Base-by-base conservation (phyloP, 1,139 yeast species). In the Scheffersomyces segobiensis region DNA sequence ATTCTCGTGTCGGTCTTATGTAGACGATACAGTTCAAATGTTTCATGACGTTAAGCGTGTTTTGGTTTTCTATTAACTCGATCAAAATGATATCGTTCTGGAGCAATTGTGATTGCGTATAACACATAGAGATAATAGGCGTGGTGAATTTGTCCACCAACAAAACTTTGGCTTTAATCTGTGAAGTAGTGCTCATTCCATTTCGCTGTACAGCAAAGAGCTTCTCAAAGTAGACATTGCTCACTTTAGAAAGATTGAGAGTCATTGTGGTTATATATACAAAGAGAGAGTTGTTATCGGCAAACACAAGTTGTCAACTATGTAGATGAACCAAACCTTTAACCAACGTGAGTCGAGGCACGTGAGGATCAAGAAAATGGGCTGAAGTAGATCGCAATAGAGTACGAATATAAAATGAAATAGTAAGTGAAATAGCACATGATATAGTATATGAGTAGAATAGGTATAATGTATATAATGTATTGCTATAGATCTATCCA, bases 61-160 rank as follows among this genome's bases (percentile, higher is more conserved):
- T 71, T n/a, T 76, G 73, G 66, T 91, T 91, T 55, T 77, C 81
- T 12, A 80, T 87, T 87, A 65, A 87, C 58, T 93, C 98, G 53
- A 93, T 87, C 55, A 95, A 79, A 60, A 91, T 92, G 21, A 95
- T 85, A 62, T 93, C 97, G 64, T 91, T 86, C 63, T 89, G 87
- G 54, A 95, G 81, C 55, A 95, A 80, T 63, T 88, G 90, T 5
- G 96, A 88, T 72, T 96, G 99, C 2, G 97, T 89, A 52, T 96
- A 86, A 64, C 90, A 86, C 83, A 95, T 82, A 18, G 98, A 92
- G 22, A 96, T 86, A 39, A 93, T 86, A 0, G 93, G 82, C 18
- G 96, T 90, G 55, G 99, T 95, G 63, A 82, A 80, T 57, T 84
- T 78, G 70, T 95, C 99, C 58, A 96, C 81, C 52, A 95, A 79